Evolutionary conservation across 768 basidiomycete genomes (phyloP).

Genomic region (Mycena chlorophos): DNA sequence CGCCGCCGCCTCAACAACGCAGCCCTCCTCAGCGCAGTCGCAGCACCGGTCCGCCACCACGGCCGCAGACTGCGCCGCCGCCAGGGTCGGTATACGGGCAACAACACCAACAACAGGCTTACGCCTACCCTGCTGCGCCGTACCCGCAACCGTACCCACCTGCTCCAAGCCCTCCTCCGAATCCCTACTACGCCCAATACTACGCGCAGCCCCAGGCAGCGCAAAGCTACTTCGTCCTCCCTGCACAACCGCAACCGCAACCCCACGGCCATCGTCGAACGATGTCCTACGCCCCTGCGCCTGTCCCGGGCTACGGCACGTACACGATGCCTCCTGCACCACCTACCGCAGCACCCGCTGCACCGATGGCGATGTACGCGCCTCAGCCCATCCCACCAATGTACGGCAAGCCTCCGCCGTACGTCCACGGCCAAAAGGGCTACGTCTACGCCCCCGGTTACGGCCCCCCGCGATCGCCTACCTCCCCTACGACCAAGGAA

Average conservation of each 20-base stretch:
- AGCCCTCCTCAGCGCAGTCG: background rate
- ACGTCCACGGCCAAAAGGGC: background rate
- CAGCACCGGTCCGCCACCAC: background rate
- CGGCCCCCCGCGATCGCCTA: background rate
- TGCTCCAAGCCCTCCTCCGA: background rate
- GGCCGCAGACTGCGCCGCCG: conserved; percentile 7
- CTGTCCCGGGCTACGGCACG: background rate
- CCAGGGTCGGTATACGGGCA: conserved; percentile 4
- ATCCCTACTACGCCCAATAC: background rate
- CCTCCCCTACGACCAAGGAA: background rate
- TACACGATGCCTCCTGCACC: background rate
- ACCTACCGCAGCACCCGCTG: background rate
- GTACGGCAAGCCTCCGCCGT: background rate
- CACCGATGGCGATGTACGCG: too few relatives aligned
- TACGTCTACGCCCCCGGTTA: background rate
- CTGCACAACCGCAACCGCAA: background rate
- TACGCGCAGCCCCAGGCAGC: background rate
- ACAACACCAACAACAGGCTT: too few relatives aligned
- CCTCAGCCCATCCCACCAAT: background rate
- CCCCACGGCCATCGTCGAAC: background rate
- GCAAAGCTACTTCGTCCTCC: background rate
- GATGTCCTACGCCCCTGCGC: background rate
- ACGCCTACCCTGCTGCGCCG: too few relatives aligned
- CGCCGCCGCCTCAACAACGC: too few relatives aligned
- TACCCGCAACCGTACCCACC: background rate